Conservation (phyloP, 2,329 filamentous ascomycete genomes). For the Knufia petricola region DNA sequence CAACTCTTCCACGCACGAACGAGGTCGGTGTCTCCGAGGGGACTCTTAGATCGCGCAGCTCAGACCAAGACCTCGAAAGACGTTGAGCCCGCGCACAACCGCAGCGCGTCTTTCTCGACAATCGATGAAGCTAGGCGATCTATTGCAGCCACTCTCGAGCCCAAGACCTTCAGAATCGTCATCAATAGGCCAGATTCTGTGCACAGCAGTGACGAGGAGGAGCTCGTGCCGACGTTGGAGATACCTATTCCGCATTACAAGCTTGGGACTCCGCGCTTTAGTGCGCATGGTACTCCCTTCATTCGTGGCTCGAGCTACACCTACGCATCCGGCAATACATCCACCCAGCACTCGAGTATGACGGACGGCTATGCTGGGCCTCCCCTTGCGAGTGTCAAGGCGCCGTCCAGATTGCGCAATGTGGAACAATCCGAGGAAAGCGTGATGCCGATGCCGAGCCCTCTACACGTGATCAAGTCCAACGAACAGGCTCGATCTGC, state of each 20-base stretch:
- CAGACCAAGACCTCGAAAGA: conserved; percentile 20
- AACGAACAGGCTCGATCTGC: neutral
- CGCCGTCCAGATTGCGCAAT: conserved; percentile 11
- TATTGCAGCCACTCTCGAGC: conserved; percentile 32
- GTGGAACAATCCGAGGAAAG: conserved; percentile 26
- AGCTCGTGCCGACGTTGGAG: conserved; percentile 51
- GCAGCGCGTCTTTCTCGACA: conserved; percentile 69
- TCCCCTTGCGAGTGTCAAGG: conserved; percentile 16
- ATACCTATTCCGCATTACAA: conserved; percentile 76
- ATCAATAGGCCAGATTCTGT: conserved; percentile 62
- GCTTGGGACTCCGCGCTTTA: conserved; percentile 74
- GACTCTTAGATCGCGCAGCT: conserved; percentile 2
- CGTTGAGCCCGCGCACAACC: conserved; percentile 38
- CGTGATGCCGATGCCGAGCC: conserved; percentile 31
- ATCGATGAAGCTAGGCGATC: conserved; percentile 51
- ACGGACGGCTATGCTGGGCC: conserved; percentile 12
- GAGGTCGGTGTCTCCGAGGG: conserved; percentile 6
- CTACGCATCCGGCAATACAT: conserved; percentile 32
- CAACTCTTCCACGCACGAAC: conserved; percentile 21
- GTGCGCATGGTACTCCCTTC: conserved; percentile 61
- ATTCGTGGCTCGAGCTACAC: conserved; percentile 72
- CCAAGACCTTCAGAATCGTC: conserved; percentile 66
- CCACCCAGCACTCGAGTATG: conserved; percentile 24
- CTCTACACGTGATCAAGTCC: conserved; percentile 27
- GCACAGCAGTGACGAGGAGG: conserved; percentile 48